Percentiles rank a stretch among this genome's conserved stretches.
These are phyloP conservation scores for Scedosporium boydii DNA, from an alignment of 2,329 filamentous ascomycete genomes.

Conservation along the genomic window DNA sequence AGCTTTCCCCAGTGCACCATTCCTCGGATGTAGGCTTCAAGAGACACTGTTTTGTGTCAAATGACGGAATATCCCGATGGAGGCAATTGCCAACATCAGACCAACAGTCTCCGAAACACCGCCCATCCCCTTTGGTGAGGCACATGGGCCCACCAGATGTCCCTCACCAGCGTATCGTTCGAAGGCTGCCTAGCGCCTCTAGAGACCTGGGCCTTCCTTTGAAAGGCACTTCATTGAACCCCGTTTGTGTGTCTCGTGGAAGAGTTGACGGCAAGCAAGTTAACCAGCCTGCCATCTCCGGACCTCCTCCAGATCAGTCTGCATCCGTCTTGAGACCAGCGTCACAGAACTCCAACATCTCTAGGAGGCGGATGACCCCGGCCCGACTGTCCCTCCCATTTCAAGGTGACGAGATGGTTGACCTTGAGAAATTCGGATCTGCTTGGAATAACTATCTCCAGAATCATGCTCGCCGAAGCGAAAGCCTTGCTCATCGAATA, in stretches of 20 bases:
- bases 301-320: neutral
- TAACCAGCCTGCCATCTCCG: neutral
- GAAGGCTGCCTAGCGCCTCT: neutral
- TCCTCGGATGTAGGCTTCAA: neutral
- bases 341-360: conserved; percentile 5
- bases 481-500: conserved; percentile 4
- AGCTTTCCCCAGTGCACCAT: neutral
- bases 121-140: neutral
- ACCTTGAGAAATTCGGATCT: conserved; percentile 4
- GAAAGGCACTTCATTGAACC: neutral
- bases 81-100: neutral
- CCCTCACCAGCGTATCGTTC: neutral
- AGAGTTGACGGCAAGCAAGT: neutral
- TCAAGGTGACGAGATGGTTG: conserved; percentile 4
- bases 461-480: conserved; percentile 1
- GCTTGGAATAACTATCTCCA: conserved; percentile 6
- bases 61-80: neutral
- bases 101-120: neutral
- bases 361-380: conserved; percentile 1
- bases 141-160: neutral
- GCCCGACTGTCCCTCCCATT: conserved; percentile 3
- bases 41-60: neutral
- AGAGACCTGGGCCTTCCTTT: neutral
- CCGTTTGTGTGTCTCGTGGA: neutral
- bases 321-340: neutral